phyloP scores from a whole-genome alignment of 139 green algal species.

The Coccomyxa sp. region DNA sequence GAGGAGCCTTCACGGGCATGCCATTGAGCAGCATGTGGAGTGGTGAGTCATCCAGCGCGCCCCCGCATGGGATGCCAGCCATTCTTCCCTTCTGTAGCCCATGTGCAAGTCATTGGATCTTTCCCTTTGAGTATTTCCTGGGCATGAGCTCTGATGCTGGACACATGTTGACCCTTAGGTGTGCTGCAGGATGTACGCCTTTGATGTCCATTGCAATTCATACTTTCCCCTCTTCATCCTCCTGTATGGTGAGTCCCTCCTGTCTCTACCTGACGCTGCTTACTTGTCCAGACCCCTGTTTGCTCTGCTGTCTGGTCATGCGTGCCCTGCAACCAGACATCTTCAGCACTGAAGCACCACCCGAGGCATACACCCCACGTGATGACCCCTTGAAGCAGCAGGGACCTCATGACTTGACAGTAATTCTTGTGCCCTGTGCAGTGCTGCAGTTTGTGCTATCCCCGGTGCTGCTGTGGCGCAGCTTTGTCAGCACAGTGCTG shows the following conservation, averaged over 20 bases:
- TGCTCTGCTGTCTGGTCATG: no score
- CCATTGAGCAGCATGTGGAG: slow-evolving; percentile 86
- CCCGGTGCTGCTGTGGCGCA: slow-evolving; percentile 65
- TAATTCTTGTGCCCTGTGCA: slow-evolving; percentile 24
- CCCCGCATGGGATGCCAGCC: no score
- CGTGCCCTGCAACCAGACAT: no score
- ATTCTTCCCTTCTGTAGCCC: no score
- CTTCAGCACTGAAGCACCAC: no score
- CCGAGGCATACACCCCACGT: no score
- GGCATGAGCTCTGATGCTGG: not conserved
- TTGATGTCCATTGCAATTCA: slow-evolving; percentile 98
- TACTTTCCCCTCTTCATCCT: slow-evolving; percentile 91
- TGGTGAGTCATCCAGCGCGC: slow-evolving; percentile 54
- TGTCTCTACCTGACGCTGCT: not conserved
- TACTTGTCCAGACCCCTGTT: not conserved
- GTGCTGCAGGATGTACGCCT: slow-evolving; percentile 85
- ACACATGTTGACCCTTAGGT: not conserved
- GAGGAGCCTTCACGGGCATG: slow-evolving; percentile 57
- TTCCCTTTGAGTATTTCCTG: not conserved
- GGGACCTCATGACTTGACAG: not conserved
- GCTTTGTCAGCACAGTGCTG: slow-evolving; percentile 54
- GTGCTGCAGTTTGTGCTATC: slow-evolving; percentile 77
- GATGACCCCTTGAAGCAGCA: no score
- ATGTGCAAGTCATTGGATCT: no score
- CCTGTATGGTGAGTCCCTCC: slow-evolving; percentile 60